A percentile compares a stretch with the other conserved stretches of the same genome.
Evolutionary conservation across 768 basidiomycete genomes (phyloP).

Genomic region (Sutorius australiensis): DNA sequence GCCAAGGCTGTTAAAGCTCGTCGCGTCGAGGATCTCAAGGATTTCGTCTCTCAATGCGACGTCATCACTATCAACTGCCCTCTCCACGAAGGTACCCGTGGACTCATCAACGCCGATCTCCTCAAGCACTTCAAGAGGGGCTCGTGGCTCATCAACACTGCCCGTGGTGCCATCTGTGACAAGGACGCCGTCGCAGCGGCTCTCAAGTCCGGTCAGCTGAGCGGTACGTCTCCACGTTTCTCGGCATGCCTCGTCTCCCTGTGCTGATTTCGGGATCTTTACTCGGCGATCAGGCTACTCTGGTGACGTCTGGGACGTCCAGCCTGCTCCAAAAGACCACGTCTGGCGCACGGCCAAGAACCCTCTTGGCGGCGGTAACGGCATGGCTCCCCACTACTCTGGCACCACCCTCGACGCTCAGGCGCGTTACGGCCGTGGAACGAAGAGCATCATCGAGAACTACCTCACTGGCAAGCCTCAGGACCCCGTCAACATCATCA

Average conservation of each 20-base stretch:
- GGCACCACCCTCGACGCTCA: conserved; percentile 91
- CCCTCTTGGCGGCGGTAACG: conserved; percentile 80
- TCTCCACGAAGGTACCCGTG: conserved; percentile 79
- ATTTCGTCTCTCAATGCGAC: conserved; percentile 59
- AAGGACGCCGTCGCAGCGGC: conserved; percentile 76
- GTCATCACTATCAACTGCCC: conserved; percentile 87
- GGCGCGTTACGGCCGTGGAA: conserved; percentile 75
- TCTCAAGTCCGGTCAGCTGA: conserved; percentile 69
- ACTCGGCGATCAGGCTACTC: conserved; percentile 26
- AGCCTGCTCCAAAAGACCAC: conserved; percentile 85
- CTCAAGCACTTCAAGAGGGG: conserved; percentile 89
- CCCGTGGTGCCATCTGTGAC: conserved; percentile 89
- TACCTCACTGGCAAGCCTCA: conserved; percentile 63
- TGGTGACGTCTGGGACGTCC: conserved; percentile 80
- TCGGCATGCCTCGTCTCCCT: neutral
- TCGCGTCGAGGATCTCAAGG: conserved; percentile 74
- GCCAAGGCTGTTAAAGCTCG: conserved; percentile 64
- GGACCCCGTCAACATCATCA: conserved; percentile 77
- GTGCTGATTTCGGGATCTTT: neutral
- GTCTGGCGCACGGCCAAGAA: conserved; percentile 83
- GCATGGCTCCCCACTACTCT: conserved; percentile 85
- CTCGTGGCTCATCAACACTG: conserved; percentile 90
- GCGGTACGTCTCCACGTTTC: conserved; percentile 35
- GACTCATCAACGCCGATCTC: conserved; percentile 77
- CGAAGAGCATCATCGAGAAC: conserved; percentile 67